Conservation (phyloP, 331 rosid genomes). For the Pyracantha coccinea region DNA sequence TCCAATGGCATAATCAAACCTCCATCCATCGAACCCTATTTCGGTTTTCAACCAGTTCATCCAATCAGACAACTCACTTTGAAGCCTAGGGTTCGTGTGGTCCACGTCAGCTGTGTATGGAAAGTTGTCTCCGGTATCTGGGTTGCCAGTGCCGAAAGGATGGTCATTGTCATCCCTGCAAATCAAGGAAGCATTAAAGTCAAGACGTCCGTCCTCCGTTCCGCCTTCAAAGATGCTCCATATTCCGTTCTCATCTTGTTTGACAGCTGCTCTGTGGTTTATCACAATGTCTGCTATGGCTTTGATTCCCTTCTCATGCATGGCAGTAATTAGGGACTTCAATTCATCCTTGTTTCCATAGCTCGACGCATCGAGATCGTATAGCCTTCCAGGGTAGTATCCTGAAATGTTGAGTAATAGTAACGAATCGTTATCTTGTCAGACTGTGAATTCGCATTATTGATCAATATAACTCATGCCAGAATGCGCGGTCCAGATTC, state of each 20-base stretch:
- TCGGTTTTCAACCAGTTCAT: conserved; percentile 74
- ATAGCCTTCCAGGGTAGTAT: conserved; percentile 76
- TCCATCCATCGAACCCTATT: conserved; percentile 71
- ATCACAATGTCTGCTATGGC: conserved; percentile 69
- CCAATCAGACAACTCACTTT: conserved; percentile 63
- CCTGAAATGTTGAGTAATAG: conserved; percentile 22
- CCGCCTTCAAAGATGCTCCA: conserved; percentile 82
- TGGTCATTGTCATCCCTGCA: conserved; percentile 58
- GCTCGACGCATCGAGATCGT: conserved; percentile 67
- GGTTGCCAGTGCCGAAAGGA: conserved; percentile 66
- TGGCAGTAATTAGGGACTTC: conserved; percentile 44
- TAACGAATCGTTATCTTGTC: too few relatives aligned
- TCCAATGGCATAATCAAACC: conserved; percentile 65
- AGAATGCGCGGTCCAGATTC: too few relatives aligned
- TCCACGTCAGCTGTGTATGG: conserved; percentile 57
- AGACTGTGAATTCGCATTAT: too few relatives aligned
- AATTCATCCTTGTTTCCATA: conserved; percentile 52
- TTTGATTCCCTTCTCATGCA: conserved; percentile 48
- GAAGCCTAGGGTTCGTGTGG: conserved; percentile 70
- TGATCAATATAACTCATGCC: too few relatives aligned
- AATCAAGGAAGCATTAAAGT: conserved; percentile 69
- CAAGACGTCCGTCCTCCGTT: conserved; percentile 49
- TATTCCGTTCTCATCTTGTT: conserved; percentile 51
- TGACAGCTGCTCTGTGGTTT: conserved; percentile 83
- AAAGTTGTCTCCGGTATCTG: conserved; percentile 43